Conservation (phyloP, 2,329 filamentous ascomycete genomes). For the Penicillium sp. region DNA sequence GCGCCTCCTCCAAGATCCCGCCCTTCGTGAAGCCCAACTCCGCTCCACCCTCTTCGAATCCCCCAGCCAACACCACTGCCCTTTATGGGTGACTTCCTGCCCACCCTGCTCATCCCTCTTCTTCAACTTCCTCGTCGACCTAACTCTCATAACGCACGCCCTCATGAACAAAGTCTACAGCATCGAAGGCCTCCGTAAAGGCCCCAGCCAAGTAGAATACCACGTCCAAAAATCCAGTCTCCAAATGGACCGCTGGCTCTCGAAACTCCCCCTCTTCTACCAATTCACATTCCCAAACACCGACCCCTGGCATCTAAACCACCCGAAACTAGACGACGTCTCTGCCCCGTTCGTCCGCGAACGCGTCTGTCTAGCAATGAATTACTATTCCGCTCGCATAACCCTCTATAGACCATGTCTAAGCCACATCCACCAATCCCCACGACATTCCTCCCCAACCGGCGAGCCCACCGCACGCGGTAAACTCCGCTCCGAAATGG, state of each 20-base stretch:
- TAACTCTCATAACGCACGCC: constrained; percentile 31
- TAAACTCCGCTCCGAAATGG: constrained; percentile 19
- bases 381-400: constrained; percentile 36
- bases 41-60: constrained; percentile 25
- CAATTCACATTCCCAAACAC: constrained; percentile 26
- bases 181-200: constrained; percentile 29
- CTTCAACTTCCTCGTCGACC: constrained; percentile 33
- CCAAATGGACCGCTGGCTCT: constrained; percentile 30
- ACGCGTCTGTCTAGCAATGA: constrained; percentile 33
- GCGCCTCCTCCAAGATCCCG: constrained; percentile 20
- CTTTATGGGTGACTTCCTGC: constrained; percentile 18
- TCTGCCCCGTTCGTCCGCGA: constrained; percentile 21
- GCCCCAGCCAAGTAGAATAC: constrained; percentile 26
- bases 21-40: constrained; percentile 17
- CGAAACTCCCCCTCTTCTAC: constrained; percentile 27
- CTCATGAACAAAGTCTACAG: constrained; percentile 35
- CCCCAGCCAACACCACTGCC: constrained; percentile 1
- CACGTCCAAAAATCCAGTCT: constrained; percentile 27
- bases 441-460: neutral
- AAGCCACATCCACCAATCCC: constrained; percentile 22
- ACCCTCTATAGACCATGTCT: constrained; percentile 38
- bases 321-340: constrained; percentile 9
- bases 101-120: constrained; percentile 29
- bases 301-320: constrained; percentile 17
- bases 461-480: neutral